phyloP scores from a whole-genome alignment of 495 filamentous ascomycete genomes.

The Thozetella sp. region DNA sequence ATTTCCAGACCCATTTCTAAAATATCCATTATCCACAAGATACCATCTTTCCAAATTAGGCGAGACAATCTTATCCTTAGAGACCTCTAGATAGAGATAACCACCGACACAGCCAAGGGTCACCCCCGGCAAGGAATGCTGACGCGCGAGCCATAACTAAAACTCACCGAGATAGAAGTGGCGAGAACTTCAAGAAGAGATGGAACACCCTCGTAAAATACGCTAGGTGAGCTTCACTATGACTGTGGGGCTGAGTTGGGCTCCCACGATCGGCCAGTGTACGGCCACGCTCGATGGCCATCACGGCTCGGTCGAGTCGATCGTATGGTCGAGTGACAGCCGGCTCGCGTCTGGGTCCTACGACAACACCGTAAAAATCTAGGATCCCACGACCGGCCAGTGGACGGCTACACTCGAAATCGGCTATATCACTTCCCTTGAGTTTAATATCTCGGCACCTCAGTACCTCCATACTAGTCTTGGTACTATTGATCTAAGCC shows the following conservation, averaged over 20 bases:
- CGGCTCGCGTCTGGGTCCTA: neutral
- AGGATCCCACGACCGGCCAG: no score
- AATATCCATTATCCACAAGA: no score
- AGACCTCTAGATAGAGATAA: neutral
- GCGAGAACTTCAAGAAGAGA: neutral
- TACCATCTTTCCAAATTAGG: no score
- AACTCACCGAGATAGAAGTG: neutral
- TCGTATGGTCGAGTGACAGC: slow-evolving; percentile 5
- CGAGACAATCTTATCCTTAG: no score
- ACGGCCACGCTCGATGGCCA: neutral
- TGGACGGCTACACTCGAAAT: no score
- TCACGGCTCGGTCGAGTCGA: neutral
- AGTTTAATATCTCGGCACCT: no score
- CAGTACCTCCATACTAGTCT: no score
- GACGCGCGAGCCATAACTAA: neutral
- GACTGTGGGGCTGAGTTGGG: slow-evolving; percentile 2
- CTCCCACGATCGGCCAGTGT: neutral
- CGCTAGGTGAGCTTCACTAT: neutral
- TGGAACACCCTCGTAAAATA: neutral
- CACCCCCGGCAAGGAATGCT: neutral
- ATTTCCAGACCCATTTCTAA: no score
- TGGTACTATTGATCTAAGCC: no score
- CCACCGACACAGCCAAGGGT: no score
- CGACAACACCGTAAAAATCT: slow-evolving; percentile 2
- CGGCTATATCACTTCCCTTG: no score